Conservation (phyloP, 129 eudicot genomes). For the Lonicera japonica region DNA sequence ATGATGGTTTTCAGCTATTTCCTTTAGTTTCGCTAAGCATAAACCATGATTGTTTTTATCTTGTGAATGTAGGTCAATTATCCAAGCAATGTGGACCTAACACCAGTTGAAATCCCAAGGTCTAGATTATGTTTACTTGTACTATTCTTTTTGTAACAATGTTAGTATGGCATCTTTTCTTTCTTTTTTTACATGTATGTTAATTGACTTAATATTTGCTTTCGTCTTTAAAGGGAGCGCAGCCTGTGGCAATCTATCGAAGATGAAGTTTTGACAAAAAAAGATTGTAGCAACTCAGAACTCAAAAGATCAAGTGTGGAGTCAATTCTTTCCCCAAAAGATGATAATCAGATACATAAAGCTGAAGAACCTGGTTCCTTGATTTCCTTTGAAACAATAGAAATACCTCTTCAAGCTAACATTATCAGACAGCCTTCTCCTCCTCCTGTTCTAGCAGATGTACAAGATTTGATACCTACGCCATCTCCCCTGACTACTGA, state of each 20-base stretch:
- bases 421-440: constrained; percentile 87
- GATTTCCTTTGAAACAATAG: constrained; percentile 79
- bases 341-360: constrained; percentile 27
- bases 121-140: constrained; percentile 4
- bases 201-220: constrained; percentile 3
- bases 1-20: constrained; percentile 12
- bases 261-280: constrained; percentile 31
- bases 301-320: constrained; percentile 29
- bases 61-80: constrained; percentile 57
- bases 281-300: constrained; percentile 28
- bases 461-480: constrained; percentile 66
- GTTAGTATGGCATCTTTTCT: not conserved
- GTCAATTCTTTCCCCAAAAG: constrained; percentile 22
- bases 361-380: constrained; percentile 55
- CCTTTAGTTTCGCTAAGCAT: not conserved
- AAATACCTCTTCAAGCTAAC: constrained; percentile 36
- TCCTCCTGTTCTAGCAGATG: constrained; percentile 88
- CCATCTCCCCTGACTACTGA: constrained; percentile 31
- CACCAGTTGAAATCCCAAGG: constrained; percentile 84
- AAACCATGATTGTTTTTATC: constrained; percentile 6
- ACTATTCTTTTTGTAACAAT: not conserved
- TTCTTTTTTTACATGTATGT: not conserved
- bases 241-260: constrained; percentile 35
- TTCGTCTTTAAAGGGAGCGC: constrained; percentile 9
- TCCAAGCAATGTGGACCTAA: constrained; percentile 70